Evolutionary conservation across 257 asterid species (phyloP), one percentile per base, ranked within the genome.

Genomic region (Penstemon eatonii): DNA sequence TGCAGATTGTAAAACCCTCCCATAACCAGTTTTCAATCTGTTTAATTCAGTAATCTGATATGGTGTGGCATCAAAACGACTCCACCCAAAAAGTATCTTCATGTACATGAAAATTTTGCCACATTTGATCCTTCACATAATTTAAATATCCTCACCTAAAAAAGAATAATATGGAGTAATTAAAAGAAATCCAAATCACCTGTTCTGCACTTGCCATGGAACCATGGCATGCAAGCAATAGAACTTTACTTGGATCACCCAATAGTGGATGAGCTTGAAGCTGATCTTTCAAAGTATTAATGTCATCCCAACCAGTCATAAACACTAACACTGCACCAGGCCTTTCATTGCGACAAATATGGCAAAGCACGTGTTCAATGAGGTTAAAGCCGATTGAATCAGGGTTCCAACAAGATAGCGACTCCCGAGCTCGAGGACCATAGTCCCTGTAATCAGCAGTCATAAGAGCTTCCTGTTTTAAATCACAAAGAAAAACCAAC

Each of bases 251-350:
- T 70, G 89, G 86, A 83, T 92, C 97, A 60, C 98, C 98, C 83
- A 92, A 75, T 25, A 90, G 73, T 15, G 93, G 95, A 83, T 92
- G 91, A 50, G 87, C 88, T 77, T 86, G 90, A 73, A 92, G 98
- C 74, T 90, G 96, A 81, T 87, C 90, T 83, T 92, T 92, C 71
- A 92, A 70, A 70, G 97, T 77, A 76, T 90, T 92, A 79, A 92
- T 92, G 91, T 92, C 98, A 74, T 92, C 97, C 98, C 98, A 92
- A 47, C 98, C 98, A 70, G 97, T 92, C 97, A 92, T 90, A 80
- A 92, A 92, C 68, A 92, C 95, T 73, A 92, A 82, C 67, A 92
- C 82, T 68, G 97, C 97, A 73, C 98, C 98, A 72, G 89, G 87
- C 76, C 97, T 90, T 84, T 88, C 98, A 45, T 78, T 81, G 73